Evolutionary conservation across 1,284 basidiomycete species (phyloP), one percentile per base, ranked within the genome.

Genomic region (Gomphus bonarii): DNA sequence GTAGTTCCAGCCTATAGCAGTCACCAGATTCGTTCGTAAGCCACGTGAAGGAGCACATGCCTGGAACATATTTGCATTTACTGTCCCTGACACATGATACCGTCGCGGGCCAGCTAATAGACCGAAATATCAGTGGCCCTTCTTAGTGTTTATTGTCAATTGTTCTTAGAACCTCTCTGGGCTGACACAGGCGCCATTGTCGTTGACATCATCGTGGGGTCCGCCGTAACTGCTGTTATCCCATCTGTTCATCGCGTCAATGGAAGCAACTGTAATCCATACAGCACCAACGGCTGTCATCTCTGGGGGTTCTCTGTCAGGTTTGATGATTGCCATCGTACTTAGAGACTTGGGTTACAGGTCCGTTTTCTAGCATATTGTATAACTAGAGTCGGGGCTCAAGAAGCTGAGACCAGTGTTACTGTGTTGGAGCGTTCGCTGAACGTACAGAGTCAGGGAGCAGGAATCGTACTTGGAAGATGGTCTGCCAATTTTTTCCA

Each of bases 361-460:
- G 56, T 58, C 20, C 18, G 42, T 18, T 43, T 20, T 48, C 14
- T 12, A 9, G 31, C 10, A 10, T 33, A 33, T 8, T 46, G 28
- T 3, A 33, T n/a, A 30, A 36, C 28, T 10, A 14, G 35, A 46
- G 25, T 33, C 16, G 9, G 47, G 25, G 25, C 5, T 47, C 28
- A 38, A 28, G 16, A 14, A n/a, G 30, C 18, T 46, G 33, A 35
- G 4, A 9, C n/a, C 31, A 58, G 56, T 30, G 56, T 58, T 28
- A 58, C 56, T 18, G 56, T 58, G 3, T 47, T 58, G 35, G 57
- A 58, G 31, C 40, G 57, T 20, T 58, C 50, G 8, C 28, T 50
- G n/a, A 53, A 38, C 11, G 57, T 58, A 14, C 35, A 58, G 33
- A 58, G 57, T 46, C 57, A 58, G 22, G 57, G 57, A 14, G 57